Evolutionary conservation across 148 eudicot species (phyloP).

Genomic region (Rhododendron ferrugineum): DNA sequence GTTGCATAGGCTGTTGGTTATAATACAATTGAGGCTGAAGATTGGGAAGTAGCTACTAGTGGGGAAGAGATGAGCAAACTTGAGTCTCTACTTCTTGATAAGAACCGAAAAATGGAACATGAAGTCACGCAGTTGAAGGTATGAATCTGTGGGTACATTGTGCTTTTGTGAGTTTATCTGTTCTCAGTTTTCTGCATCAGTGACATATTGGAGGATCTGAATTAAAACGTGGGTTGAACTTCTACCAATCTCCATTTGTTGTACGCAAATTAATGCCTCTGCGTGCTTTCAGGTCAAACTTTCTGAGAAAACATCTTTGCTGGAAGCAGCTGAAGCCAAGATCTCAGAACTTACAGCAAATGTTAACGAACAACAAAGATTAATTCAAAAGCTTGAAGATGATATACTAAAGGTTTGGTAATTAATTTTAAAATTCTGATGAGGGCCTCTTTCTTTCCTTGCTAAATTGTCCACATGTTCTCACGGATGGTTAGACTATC

Average conservation of each 20-base stretch:
- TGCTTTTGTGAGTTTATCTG: background rate
- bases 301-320: slow-evolving; percentile 68
- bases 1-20: slow-evolving; percentile 90
- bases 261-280: background rate
- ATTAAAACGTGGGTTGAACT: background rate
- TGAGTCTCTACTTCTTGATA: slow-evolving; percentile 94
- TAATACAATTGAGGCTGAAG: slow-evolving; percentile 99
- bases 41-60: slow-evolving; percentile 97
- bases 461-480: background rate
- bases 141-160: slow-evolving; percentile 6
- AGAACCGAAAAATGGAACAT: slow-evolving; percentile 98
- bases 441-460: background rate
- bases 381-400: slow-evolving; percentile 98
- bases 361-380: slow-evolving; percentile 70
- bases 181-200: background rate
- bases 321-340: slow-evolving; percentile 85
- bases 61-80: slow-evolving; percentile 99
- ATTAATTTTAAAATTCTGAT: background rate
- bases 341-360: slow-evolving; percentile 56
- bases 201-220: background rate
- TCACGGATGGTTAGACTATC: slow-evolving; percentile 6
- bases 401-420: slow-evolving; percentile 80
- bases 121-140: slow-evolving; percentile 94
- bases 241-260: background rate
- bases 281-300: slow-evolving; percentile 61